A percentile compares a stretch with the other conserved stretches of the same genome.
Conservation (phyloP, 2,329 filamentous ascomycete genomes). For the Penicillium polonicum region DNA sequence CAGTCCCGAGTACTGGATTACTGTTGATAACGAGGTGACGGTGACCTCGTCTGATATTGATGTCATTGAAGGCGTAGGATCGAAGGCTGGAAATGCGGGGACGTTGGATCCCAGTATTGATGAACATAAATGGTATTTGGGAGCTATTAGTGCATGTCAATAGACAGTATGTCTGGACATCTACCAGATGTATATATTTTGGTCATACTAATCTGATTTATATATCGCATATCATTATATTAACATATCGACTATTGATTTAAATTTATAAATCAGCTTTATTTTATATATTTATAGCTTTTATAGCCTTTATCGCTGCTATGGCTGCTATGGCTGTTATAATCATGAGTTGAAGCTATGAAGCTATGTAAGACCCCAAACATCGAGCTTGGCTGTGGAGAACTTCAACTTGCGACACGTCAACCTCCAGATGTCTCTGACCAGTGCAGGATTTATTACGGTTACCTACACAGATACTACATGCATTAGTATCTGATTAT, state of each 20-base stretch:
- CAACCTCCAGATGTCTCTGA: not conserved
- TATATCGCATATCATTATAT: not conserved
- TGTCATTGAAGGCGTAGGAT: slow-evolving; percentile 33
- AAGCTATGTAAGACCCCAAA: not conserved
- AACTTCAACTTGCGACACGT: slow-evolving; percentile 2
- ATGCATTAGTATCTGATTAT: not conserved
- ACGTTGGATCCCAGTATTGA: slow-evolving; percentile 21
- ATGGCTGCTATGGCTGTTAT: not conserved
- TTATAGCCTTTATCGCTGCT: not conserved
- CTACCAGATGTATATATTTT: not conserved
- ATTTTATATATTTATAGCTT: not conserved
- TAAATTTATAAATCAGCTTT: no score
- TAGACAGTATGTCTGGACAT: not conserved
- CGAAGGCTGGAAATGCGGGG: slow-evolving; percentile 35
- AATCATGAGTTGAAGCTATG: no score
- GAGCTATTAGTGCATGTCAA: slow-evolving; percentile 25
- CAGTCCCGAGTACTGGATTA: slow-evolving; percentile 17
- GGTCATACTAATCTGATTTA: not conserved
- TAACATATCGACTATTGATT: not conserved
- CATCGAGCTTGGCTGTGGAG: not conserved
- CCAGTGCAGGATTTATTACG: not conserved
- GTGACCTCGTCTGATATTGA: slow-evolving; percentile 35
- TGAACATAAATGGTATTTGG: slow-evolving; percentile 38
- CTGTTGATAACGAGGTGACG: slow-evolving; percentile 7
- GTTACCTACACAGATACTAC: not conserved